Percentiles rank a stretch among this genome's conserved stretches.
phyloP scores from a whole-genome alignment of 2,329 filamentous ascomycete species.

The Parastagonospora avenae region DNA sequence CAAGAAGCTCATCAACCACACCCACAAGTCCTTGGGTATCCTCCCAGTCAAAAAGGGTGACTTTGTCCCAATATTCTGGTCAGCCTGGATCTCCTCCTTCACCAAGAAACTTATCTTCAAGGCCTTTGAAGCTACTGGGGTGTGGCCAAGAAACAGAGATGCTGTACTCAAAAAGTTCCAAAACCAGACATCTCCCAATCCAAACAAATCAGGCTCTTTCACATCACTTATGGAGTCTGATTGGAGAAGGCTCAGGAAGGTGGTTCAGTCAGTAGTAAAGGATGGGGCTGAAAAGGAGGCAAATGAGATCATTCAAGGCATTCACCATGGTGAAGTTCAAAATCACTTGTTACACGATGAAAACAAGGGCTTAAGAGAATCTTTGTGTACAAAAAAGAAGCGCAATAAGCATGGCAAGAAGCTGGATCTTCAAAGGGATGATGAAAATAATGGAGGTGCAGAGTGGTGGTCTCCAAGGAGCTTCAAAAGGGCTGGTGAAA shows the following conservation, averaged over 20 bases:
- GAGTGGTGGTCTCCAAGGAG: constrained; percentile 10
- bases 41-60: constrained; percentile 1
- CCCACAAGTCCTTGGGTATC: not conserved
- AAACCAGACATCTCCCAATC: no score
- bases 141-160: not conserved
- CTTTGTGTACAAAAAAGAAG: constrained; percentile 14
- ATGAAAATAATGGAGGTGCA: constrained; percentile 9
- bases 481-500: not conserved
- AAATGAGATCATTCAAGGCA: no score
- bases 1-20: not conserved
- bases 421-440: constrained; percentile 4
- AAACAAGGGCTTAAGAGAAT: constrained; percentile 5
- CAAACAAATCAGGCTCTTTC: no score
- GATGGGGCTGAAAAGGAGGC: no score
- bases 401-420: constrained; percentile 4
- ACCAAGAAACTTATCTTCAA: not conserved
- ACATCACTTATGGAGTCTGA: no score
- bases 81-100: not conserved
- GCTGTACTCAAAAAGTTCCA: no score
- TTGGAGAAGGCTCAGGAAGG: no score
- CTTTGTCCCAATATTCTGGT: constrained; percentile 3
- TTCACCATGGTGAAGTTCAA: constrained; percentile 1
- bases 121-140: not conserved
- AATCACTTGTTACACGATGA: constrained; percentile 1
- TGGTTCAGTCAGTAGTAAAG: no score